phyloP scores from a whole-genome alignment of 1,284 basidiomycete species.

The Ustilago loliicola region DNA sequence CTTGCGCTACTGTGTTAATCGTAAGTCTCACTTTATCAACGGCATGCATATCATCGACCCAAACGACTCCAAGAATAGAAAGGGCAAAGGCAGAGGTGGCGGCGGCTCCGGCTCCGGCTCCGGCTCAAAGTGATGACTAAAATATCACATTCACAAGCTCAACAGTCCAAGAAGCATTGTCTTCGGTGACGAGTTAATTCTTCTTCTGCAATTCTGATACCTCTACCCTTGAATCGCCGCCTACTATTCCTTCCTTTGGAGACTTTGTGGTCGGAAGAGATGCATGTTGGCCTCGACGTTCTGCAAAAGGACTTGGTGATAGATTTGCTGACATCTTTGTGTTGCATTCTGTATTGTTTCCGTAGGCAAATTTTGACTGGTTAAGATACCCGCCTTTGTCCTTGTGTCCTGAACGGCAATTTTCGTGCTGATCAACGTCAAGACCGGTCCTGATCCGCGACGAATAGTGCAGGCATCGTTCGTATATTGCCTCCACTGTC shows the following conservation, averaged over 20 bases:
- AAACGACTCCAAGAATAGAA: neutral
- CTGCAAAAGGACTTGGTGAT: too few relatives aligned
- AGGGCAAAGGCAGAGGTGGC: neutral
- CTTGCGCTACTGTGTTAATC: neutral
- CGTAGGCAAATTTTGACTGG: neutral
- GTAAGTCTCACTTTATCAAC: constrained; percentile 3
- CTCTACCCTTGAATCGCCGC: neutral
- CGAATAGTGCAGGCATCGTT: too few relatives aligned
- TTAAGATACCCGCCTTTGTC: neutral
- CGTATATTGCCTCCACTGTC: too few relatives aligned
- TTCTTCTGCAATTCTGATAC: constrained; percentile 61
- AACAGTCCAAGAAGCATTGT: constrained; percentile 47
- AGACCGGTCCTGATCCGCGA: too few relatives aligned
- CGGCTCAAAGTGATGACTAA: constrained; percentile 43
- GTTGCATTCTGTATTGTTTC: neutral
- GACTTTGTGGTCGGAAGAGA: neutral
- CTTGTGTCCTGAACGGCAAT: too few relatives aligned
- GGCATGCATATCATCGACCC: neutral
- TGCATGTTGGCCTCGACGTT: neutral
- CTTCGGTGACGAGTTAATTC: constrained; percentile 52
- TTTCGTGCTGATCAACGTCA: too few relatives aligned
- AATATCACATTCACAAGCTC: constrained; percentile 60
- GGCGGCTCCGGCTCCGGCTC: too few relatives aligned
- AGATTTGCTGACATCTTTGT: neutral
- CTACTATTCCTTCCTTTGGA: neutral